Percentiles rank a stretch among this genome's conserved stretches.
Conservation (phyloP, 768 basidiomycete species). For the Boletus sensibilis region DNA sequence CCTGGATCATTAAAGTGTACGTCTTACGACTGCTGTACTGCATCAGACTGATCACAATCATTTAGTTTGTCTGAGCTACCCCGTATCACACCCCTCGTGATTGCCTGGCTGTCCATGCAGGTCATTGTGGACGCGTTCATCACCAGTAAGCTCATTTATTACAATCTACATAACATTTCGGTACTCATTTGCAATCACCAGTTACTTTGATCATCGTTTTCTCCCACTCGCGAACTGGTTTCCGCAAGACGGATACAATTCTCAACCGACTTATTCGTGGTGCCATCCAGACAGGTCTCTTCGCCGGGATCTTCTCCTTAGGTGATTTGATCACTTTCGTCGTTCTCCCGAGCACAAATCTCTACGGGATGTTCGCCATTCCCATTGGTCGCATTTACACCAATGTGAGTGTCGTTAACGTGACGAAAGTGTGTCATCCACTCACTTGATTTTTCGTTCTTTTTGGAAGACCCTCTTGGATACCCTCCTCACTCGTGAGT, state of each 20-base stretch:
- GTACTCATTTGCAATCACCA: neutral
- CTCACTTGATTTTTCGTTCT: neutral
- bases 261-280: neutral
- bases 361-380: neutral
- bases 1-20: neutral
- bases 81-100: neutral
- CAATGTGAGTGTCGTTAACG: neutral
- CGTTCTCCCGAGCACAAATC: neutral
- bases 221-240: neutral
- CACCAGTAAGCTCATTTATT: neutral
- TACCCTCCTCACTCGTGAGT: slow-evolving; percentile 11
- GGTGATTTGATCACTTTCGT: neutral
- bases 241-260: neutral
- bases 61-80: neutral
- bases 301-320: neutral
- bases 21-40: neutral
- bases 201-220: neutral
- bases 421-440: neutral
- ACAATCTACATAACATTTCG: neutral
- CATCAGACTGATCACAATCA: neutral
- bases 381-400: neutral
- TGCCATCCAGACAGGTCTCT: neutral
- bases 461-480: slow-evolving; percentile 3
- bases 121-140: neutral
- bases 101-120: neutral